A percentile compares a stretch with the other conserved stretches of the same genome.
Evolutionary conservation across 495 filamentous ascomycete genomes (phyloP).

Genomic region (Viridothelium virens): DNA sequence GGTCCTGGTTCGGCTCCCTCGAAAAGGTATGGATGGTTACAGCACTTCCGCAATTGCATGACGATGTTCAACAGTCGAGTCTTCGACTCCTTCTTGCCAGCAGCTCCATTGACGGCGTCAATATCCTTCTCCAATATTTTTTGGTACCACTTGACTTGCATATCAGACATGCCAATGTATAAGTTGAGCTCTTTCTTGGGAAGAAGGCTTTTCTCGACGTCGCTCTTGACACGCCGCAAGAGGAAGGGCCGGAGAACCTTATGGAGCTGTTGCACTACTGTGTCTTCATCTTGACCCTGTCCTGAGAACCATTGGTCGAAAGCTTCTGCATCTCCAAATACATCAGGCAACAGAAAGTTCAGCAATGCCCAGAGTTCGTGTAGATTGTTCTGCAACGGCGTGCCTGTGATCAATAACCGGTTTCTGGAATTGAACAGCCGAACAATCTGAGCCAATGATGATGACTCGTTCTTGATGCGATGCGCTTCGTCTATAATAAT

Average conservation of each 20-base stretch:
- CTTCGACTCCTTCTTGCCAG: slow-evolving; percentile 96
- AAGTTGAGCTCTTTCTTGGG: slow-evolving; percentile 98
- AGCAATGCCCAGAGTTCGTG: slow-evolving; percentile 99
- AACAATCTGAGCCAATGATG: slow-evolving; percentile 92
- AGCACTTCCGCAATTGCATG: slow-evolving; percentile 99
- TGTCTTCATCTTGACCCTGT: slow-evolving; percentile 83
- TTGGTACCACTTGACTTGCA: slow-evolving; percentile 99
- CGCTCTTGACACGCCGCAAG: slow-evolving; percentile 91
- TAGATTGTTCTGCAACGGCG: slow-evolving; percentile 94
- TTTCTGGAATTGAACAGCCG: slow-evolving; percentile 95
- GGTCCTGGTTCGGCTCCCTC: slow-evolving; percentile 96
- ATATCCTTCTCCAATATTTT: slow-evolving; percentile 99
- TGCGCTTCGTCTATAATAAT: slow-evolving; percentile 99
- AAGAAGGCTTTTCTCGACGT: slow-evolving; percentile 95
- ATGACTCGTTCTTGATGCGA: slow-evolving; percentile 99
- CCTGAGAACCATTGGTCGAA: slow-evolving; percentile 97
- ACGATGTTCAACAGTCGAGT: slow-evolving; percentile 98
- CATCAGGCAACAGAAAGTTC: slow-evolving; percentile 94
- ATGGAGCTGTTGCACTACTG: slow-evolving; percentile 95
- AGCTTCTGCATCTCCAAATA: slow-evolving; percentile 95
- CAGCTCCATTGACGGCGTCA: slow-evolving; percentile 95
- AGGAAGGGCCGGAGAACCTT: slow-evolving; percentile 89
- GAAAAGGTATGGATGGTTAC: slow-evolving; percentile 98
- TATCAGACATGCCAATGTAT: slow-evolving; percentile 97
- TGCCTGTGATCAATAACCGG: slow-evolving; percentile 91